These are phyloP conservation scores for Endoconidiophora polonica DNA, from an alignment of 2,329 filamentous ascomycete genomes.

Conservation along the genomic window DNA sequence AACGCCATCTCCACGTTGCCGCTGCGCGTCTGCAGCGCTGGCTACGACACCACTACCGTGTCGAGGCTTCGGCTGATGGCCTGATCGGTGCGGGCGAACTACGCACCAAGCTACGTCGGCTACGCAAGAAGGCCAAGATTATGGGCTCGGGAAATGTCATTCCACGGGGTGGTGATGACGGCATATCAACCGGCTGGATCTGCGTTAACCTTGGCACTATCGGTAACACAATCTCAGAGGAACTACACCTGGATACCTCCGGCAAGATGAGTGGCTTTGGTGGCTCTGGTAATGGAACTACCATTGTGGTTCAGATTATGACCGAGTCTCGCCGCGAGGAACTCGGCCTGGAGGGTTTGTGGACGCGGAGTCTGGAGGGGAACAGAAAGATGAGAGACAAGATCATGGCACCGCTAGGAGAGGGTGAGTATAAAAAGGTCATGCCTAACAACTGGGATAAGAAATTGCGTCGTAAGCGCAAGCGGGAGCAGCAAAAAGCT, in stretches of 20 bases:
- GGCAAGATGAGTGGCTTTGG: slow-evolving; percentile 66
- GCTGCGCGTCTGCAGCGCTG: slow-evolving; percentile 81
- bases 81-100: slow-evolving; percentile 79
- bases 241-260: slow-evolving; percentile 27
- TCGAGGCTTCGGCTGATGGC: slow-evolving; percentile 70
- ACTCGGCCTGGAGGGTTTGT: slow-evolving; percentile 36
- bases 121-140: slow-evolving; percentile 66
- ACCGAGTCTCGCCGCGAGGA: slow-evolving; percentile 36
- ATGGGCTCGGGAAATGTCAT: slow-evolving; percentile 55
- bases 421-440: not conserved
- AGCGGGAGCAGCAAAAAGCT: slow-evolving; percentile 8
- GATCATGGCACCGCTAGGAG: slow-evolving; percentile 1
- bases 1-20: slow-evolving; percentile 83
- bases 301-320: slow-evolving; percentile 41
- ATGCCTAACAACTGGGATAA: slow-evolving; percentile 12
- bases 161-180: slow-evolving; percentile 55
- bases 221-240: slow-evolving; percentile 34
- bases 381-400: slow-evolving; percentile 20
- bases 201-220: slow-evolving; percentile 76
- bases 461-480: slow-evolving; percentile 11
- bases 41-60: slow-evolving; percentile 54
- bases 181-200: slow-evolving; percentile 86
- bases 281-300: slow-evolving; percentile 25
- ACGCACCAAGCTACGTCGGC: slow-evolving; percentile 68
- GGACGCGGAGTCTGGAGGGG: slow-evolving; percentile 24